Evolutionary conservation across 2,329 filamentous ascomycete species (phyloP).

Genomic region (Phoma sp.): DNA sequence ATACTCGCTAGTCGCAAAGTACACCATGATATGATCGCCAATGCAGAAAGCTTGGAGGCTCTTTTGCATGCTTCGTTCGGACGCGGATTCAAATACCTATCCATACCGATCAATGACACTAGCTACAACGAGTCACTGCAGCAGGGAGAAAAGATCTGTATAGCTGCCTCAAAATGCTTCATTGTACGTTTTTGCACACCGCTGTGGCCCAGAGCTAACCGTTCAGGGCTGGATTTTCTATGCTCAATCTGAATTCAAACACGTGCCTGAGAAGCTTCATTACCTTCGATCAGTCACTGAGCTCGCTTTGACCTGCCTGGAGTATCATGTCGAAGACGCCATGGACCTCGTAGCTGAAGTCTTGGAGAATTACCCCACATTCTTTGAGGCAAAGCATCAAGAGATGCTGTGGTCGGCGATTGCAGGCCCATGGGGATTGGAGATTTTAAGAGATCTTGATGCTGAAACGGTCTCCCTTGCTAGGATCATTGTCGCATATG

Average conservation of each 20-base stretch:
- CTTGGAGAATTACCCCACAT: conserved; percentile 44
- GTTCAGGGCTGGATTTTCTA: conserved; percentile 76
- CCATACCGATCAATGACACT: conserved; percentile 31
- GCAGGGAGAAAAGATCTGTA: conserved; percentile 42
- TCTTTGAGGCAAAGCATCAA: conserved; percentile 42
- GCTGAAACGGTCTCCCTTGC: conserved; percentile 44
- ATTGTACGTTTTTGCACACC: conserved; percentile 27
- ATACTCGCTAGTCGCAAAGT: conserved; percentile 48
- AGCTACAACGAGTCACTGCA: conserved; percentile 30
- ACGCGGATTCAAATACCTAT: conserved; percentile 44
- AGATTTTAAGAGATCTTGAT: conserved; percentile 45
- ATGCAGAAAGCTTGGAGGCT: conserved; percentile 58
- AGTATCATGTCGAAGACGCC: conserved; percentile 58
- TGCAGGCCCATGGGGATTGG: conserved; percentile 43
- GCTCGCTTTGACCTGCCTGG: conserved; percentile 66
- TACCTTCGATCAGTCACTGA: conserved; percentile 67
- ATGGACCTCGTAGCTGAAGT: conserved; percentile 48
- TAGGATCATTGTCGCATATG: conserved; percentile 47
- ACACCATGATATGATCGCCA: conserved; percentile 60
- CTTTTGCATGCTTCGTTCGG: conserved; percentile 54
- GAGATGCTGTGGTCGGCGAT: conserved; percentile 44
- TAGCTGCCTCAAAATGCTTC: conserved; percentile 45
- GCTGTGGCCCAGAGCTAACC: conserved; percentile 14
- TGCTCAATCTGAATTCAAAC: conserved; percentile 68
- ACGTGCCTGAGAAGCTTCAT: conserved; percentile 63